Evolutionary conservation across 805 yeast genomes (phyloP).

Genomic region (Blastobotrys attinorum): DNA sequence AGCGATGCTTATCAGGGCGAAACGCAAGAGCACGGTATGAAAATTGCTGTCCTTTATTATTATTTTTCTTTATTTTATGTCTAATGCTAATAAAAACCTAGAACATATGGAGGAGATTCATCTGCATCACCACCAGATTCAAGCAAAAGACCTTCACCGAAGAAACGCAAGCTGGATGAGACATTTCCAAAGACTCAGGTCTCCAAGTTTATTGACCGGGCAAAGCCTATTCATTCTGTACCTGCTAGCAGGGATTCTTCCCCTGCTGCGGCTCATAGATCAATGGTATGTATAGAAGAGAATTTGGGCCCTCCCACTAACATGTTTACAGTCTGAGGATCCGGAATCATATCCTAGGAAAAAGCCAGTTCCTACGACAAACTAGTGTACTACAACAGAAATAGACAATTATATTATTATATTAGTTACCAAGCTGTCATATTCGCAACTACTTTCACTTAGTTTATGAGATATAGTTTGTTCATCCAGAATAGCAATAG

Average conservation of each 20-base stretch:
- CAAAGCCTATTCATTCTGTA: background rate
- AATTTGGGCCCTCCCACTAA: no score
- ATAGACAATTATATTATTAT: no score
- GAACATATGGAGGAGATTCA: constrained; percentile 1
- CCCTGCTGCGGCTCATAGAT: background rate
- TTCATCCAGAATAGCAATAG: no score
- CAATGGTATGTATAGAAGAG: background rate
- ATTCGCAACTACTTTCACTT: no score
- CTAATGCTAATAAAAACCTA: background rate
- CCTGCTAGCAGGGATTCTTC: background rate
- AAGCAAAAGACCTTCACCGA: constrained; percentile 10
- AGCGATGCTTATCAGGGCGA: constrained; percentile 78
- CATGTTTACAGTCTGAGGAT: background rate
- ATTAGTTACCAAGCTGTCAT: no score
- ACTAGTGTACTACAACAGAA: background rate
- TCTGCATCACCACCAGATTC: constrained; percentile 10
- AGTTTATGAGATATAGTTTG: no score
- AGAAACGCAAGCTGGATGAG: constrained; percentile 11
- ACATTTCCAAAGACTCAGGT: constrained; percentile 13
- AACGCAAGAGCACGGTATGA: constrained; percentile 7
- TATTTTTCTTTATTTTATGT: no score
- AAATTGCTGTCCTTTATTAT: no score
- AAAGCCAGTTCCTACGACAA: background rate
- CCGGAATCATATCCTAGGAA: background rate
- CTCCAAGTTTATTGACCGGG: constrained; percentile 11